Conservation (phyloP, 2,329 filamentous ascomycete genomes). For the Fusarium sp. region DNA sequence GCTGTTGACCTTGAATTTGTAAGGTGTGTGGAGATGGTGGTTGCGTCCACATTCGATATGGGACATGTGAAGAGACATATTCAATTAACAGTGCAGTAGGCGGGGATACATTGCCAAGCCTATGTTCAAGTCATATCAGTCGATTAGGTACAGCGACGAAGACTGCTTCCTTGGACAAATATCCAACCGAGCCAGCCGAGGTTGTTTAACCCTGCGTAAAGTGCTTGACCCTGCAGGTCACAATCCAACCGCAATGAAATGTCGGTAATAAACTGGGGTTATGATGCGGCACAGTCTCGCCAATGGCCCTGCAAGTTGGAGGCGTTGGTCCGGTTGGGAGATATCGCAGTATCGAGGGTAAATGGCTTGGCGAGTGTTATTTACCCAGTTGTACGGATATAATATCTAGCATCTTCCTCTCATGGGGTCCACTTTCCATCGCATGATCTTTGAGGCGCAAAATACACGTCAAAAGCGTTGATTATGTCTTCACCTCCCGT, state of each 20-base stretch:
- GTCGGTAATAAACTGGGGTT: not conserved
- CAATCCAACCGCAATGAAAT: constrained; percentile 8
- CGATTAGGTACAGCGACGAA: not conserved
- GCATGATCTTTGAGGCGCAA: not conserved
- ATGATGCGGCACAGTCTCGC: constrained; percentile 5
- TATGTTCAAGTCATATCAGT: not conserved
- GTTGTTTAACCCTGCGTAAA: not conserved
- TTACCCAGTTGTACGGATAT: not conserved
- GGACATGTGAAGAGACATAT: constrained; percentile 12
- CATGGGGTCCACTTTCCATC: not conserved
- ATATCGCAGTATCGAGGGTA: constrained; percentile 2
- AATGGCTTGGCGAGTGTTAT: constrained; percentile 3
- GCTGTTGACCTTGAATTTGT: not conserved
- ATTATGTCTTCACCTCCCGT: constrained; percentile 12
- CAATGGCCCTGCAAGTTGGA: not conserved
- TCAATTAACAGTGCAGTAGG: constrained; percentile 13
- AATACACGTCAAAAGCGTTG: not conserved
- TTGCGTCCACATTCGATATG: not conserved
- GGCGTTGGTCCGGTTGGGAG: not conserved
- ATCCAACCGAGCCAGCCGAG: constrained; percentile 9
- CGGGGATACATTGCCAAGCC: constrained; percentile 21
- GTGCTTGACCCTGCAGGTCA: not conserved
- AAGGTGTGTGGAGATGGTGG: not conserved
- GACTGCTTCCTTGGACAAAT: not conserved
- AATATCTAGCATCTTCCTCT: not conserved